phyloP scores from a whole-genome alignment of 2,329 filamentous ascomycete species.

The Penicillium brasilianum region DNA sequence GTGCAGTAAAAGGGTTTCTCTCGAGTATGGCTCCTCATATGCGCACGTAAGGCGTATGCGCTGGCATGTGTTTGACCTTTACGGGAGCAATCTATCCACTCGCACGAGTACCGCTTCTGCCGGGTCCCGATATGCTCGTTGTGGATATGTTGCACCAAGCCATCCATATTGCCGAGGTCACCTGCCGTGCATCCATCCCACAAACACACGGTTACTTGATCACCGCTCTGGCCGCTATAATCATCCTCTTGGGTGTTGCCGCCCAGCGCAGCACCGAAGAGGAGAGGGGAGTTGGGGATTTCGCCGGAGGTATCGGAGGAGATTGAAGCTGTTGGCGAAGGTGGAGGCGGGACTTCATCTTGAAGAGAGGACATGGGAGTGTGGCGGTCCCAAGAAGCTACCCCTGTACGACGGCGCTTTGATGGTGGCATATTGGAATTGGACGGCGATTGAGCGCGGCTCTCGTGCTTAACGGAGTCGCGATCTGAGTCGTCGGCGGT shows the following conservation, averaged over 20 bases:
- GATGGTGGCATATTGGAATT: slow-evolving; percentile 50
- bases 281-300: slow-evolving; percentile 73
- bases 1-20: slow-evolving; percentile 99
- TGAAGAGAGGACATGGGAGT: slow-evolving; percentile 55
- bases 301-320: slow-evolving; percentile 91
- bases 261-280: slow-evolving; percentile 43
- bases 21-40: slow-evolving; percentile 96
- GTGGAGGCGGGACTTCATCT: slow-evolving; percentile 45
- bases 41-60: slow-evolving; percentile 92
- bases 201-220: slow-evolving; percentile 77
- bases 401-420: slow-evolving; percentile 55
- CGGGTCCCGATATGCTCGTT: slow-evolving; percentile 91
- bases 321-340: slow-evolving; percentile 69
- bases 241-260: slow-evolving; percentile 57
- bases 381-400: slow-evolving; percentile 53
- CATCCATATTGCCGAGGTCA: slow-evolving; percentile 80
- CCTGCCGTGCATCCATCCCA: slow-evolving; percentile 77
- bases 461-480: slow-evolving; percentile 61
- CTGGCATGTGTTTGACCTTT: slow-evolving; percentile 93
- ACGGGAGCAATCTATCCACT: slow-evolving; percentile 87
- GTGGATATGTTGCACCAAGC: slow-evolving; percentile 81
- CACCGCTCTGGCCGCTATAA: slow-evolving; percentile 72
- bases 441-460: slow-evolving; percentile 53
- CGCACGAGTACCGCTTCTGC: slow-evolving; percentile 97
- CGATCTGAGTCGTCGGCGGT: slow-evolving; percentile 63